Evolutionary conservation across 2,329 filamentous ascomycete species (phyloP), one percentile per base, ranked within the genome.

Genomic region (Chaetomiaceae sp.): DNA sequence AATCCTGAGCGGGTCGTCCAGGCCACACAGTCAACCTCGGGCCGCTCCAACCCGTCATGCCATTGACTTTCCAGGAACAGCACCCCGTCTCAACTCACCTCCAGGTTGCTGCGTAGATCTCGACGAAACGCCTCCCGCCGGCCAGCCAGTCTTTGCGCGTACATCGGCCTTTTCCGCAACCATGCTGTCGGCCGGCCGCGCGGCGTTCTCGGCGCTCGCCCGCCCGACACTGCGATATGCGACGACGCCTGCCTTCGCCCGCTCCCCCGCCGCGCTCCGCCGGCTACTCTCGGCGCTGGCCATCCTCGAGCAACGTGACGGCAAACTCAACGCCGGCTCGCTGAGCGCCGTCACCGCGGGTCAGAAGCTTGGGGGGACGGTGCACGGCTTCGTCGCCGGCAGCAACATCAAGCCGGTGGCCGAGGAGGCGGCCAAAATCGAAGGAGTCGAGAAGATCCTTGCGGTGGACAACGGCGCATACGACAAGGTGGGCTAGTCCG

Each of bases 361-460:
- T 17, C 78, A 84, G 66, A 90, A 90, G 66, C 70, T 97, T 7
- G 91, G 91, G 46, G 91, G 90, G 4, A 72, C 85, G 6, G 75
- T 98, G 42, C 90, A 91, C 53, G 93, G 78, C 14, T 93, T 98
- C 59, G 71, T 97, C 42, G 93, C 93, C 26, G 93, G 93, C 20
- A 79, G 75, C 59, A 85, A 81, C 60, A 82, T 86, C 56, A 87
- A 89, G 68, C 62, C 68, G 45, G 84, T 83, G 6, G 93, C 90
- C 42, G 82, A 86, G 47, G 83, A 94, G 68, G 89, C 86, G 19
- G 86, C 89, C 53, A 95, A 95, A 70, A 83, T 95, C 32, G 81
- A 88, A 55, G 93, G 93, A 22, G 70, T 98, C 33, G 88, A 95
- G 60, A 97, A 96, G 75, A 80, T 98, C 51, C 78, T 98, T 58